Evolutionary conservation across 208 protist species (phyloP), one percentile per base, ranked within the genome.

Genomic region (Giardia duodenalis): DNA sequence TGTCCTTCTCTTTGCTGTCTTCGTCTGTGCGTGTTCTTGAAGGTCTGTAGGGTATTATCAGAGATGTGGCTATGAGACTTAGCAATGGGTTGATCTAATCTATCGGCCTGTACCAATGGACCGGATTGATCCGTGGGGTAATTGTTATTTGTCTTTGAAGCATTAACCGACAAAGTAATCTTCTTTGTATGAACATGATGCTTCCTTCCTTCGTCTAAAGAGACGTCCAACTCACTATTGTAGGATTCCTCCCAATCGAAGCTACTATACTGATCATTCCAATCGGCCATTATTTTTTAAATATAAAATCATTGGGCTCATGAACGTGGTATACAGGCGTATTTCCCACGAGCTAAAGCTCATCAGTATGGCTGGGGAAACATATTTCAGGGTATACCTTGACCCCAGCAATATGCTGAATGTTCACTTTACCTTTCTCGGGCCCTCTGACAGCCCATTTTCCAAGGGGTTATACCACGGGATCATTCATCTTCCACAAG

Each of bases 351-450:
- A 91, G 44, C 44, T 91, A n/a, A 2, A 91, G 88, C 10, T 1
- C n/a, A 4, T 47, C 2, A n/a, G n/a, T 19, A 1, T 43, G 4
- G 45, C 44, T 19, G 44, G 22, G 4, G 10, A 91, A n/a, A 2
- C 88, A 43, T 91, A 47, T 45, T 91, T 91, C 45, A 46, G 44
- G n/a, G 44, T 47, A 19, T 91, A 91, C n/a, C 1, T n/a, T 1
- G 88, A 67, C 44, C 45, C 45, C 1, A n/a, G 47, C 1, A 91
- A 91, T n/a, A n/a, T 91, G n/a, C 1, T 1, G 2, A 48, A 91
- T 46, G 44, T 91, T 19, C 88, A 91, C 44, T 91, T 91, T n/a
- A 47, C 88, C 0, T 3, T 91, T 91, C 44, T 91, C 1, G 88
- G 88, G 2, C 88, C 88, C 2, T 1, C 44, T 43, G 43, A 46